Evolutionary conservation across 495 filamentous ascomycete species (phyloP), one percentile per base, ranked within the genome.

Genomic region (Barbatosphaeria neglecta): DNA sequence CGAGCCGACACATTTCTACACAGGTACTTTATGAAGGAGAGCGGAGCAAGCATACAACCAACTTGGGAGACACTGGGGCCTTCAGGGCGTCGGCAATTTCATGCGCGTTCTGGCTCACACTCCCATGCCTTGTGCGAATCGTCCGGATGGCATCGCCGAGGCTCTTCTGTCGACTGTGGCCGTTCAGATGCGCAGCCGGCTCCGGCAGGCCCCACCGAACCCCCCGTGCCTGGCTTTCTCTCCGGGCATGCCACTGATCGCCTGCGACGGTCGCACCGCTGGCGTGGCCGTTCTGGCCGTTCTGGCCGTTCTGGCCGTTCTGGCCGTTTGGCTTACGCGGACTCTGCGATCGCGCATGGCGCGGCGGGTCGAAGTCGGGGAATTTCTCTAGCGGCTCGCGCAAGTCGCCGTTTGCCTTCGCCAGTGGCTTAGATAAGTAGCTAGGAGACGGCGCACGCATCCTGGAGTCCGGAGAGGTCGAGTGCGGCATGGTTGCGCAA

Each of bases 61-160:
- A 77, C 65, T 73, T 86, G 55, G 85, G 82, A 13, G 92, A 96
- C 33, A 99, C 71, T 18, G 92, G 92, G 17, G 90, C 92, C 56
- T 82, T 85, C 42, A 99, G 74, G 19, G 87, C 87, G 62, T 90
- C 86, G 16, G 87, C 89, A 51, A 99, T 74, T 62, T 99, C 93
- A 47, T 93, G 87, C 48, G 89, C 87, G 60, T 90, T 93, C 54
- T 86, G 84, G 68, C 83, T 87, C 55, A 96, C 81, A 58, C 88
- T 96, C 42, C 73, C 84, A 50, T 77, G 82, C 55, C 86, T 74
- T 27, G 74, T 82, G 43, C 87, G 70, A 50, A 95, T 87, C 4
- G 80, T 87, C 46, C 73, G 80, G 52, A 95, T 79, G 44, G 89
- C 85, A 64, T 93, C 87, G 65, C 81, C 81, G 53, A 95, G 74